Conservation (phyloP, 441 rosid genomes). For the Populus trichocarpa region DNA sequence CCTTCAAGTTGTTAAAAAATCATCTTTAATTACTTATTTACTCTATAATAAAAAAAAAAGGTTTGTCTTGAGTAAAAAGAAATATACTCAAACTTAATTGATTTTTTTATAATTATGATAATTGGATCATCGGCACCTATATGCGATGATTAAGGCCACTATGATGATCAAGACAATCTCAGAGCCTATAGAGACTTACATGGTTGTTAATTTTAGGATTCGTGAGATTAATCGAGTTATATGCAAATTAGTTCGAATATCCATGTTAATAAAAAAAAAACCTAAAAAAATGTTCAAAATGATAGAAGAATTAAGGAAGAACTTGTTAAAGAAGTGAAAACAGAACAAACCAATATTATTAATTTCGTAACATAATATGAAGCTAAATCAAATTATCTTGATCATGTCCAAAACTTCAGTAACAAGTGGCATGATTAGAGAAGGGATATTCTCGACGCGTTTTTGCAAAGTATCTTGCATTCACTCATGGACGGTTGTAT, state of each 20-base stretch:
- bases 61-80: not conserved
- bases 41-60: too few species aligned
- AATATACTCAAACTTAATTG: not conserved
- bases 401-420: not conserved
- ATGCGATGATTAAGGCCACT: too few species aligned
- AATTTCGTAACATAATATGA: not conserved
- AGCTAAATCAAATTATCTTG: not conserved
- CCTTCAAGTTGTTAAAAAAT: not conserved
- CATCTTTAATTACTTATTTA: not conserved
- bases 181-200: too few species aligned
- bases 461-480: not conserved
- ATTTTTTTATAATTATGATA: too few species aligned
- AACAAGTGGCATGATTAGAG: too few species aligned
- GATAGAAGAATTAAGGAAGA: too few species aligned
- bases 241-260: too few species aligned
- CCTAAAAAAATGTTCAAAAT: too few species aligned
- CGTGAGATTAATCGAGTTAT: too few species aligned
- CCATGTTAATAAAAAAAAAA: too few species aligned
- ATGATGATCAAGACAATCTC: too few species aligned
- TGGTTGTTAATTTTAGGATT: fast-evolving
- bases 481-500: not conserved
- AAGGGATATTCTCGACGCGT: not conserved
- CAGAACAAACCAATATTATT: not conserved
- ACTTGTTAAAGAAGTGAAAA: too few species aligned
- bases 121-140: not conserved